Base-by-base conservation (phyloP, 1,139 yeast genomes). In the Candida frijolesensis region DNA sequence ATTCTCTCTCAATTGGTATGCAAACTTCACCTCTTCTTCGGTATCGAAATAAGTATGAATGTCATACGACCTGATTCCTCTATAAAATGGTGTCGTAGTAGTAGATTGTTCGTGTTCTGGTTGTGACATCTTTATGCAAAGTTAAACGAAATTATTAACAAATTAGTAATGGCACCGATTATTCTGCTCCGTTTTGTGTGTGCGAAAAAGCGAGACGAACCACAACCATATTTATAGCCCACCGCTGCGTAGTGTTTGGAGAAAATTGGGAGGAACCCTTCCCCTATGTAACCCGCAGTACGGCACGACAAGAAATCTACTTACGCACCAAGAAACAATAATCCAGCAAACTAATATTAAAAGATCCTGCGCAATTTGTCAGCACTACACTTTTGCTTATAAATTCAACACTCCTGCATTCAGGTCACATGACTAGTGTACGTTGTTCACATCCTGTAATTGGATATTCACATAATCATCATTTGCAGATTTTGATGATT, bases 1-100 rank as follows among this genome's bases (percentile, higher is more conserved):
- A 49, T 71, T 65, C 19, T 71, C 76, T 49, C 82, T 68, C 46
- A 82, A 67, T 12, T 64, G 65, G 10, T 52, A 55, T 2, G 83
- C 82, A 35, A 64, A 68, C 33, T 66, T 53, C 18, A 67, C 60
- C 51, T 81, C 75, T 7, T 54, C 55, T 11, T 64, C 64, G 52
- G 66, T 68, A 47, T 67, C 70, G 73, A 78, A 82, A 63, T 83
- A 83, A 1, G 84, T 78, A 64, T 82, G 86, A 57, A 81, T 68
- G 61, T 82, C 85, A 65, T 75, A 82, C 4, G 80, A 72, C 19
- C 42, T 35, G 43, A 77, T 69, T 12, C 61, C 63, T 11, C 72
- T 73, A 57, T 66, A 68, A 48, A 71, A 70, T 33, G 29, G 22
- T 6, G 32, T 27, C 19, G 33, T 33, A n/a, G 34, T 14, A 7